Evolutionary conservation across 148 eudicot genomes (phyloP), one percentile per base, ranked within the genome.

Genomic region (Vaccinium vitisidaea): DNA sequence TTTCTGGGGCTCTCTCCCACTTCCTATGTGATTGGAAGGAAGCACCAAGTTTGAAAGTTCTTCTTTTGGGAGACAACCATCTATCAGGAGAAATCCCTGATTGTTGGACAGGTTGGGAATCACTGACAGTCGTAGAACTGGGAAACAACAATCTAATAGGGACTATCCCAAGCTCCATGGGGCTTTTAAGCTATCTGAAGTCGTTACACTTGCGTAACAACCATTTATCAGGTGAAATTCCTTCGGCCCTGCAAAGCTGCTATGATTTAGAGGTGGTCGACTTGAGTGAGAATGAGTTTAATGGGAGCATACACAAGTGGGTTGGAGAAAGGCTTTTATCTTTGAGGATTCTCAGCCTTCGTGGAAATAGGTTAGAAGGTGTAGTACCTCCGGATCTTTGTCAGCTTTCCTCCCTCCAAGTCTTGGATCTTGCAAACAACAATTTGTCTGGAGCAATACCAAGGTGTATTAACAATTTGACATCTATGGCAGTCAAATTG

Each of bases 1-100:
- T 83, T 48, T 59, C 80, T 1, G 75, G 74, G 7, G 7, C 58
- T 46, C 2, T 83, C 12, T 16, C 69, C 58, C 23, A 23, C 16
- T 83, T 76, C 75, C 36, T 83, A 8, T 2, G 43, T 70, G 30
- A 56, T 56, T 56, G 61, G 61, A 56, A 56, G 61, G 61, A 56
- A 56, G 61, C 61, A 56, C 61, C 61, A 56, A 3, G 61, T 0
- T 4, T 56, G 61, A 16, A 3, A 0, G n/a, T 56, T 56, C 61
- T 56, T 16, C 61, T 0, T 16, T 56, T 56, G 61, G 85, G 77
- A 16, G 15, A 84, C 61, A 88, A 88, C 32, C 3, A 65, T 6
- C 76, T 88, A 0, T 54, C 70, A 4, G 90, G 90, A 13, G 79
- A 43, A 39, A 59, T 85, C 48, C 86, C 90, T 10, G 84, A 83